Base-by-base conservation (phyloP, 345 rosid genomes). In the Rhodomyrtus tomentosa region DNA sequence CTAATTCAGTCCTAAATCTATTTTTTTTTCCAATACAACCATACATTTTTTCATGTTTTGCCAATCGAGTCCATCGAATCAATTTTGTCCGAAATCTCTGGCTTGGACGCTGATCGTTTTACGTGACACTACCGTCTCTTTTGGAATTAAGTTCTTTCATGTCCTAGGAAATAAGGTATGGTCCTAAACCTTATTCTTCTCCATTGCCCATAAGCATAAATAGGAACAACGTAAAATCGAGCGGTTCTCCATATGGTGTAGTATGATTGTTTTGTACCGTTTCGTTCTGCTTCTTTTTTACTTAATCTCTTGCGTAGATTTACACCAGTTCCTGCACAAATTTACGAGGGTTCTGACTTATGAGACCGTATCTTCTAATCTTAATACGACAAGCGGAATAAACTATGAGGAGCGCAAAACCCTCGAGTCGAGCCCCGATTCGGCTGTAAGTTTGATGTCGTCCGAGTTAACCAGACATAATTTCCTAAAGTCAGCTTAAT, bases 61-160 rank as follows among this genome's bases (percentile, higher is more conserved):
- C 50, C 4, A 49, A 49, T 11, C 11, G 14, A 49, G 50, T 49
- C 4, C 14, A 4, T 49, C 12, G 0, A 1, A 2, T 14, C 14
- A 49, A 49, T 49, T 49, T 49, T 49, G 11, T 49, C 50, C 11
- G 0, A 49, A 49, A 49, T 49, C 3, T 13, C 50, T 10, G 14
- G 11, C 1, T 0, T 49, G 4, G 1, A 49, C 12, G 3, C 8
- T 14, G 4, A 10, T 1, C 14, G 50, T 49, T 3, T 1, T 49
- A 49, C 0, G 3, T 49, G 13, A 4, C 14, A 49, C 4, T 13
- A 4, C 14, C 50, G 2, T 11, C 14, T 68, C 13, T 68, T 68
- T 68, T 36, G 45, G 45, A 68, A 36, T 25, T 36, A 25, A 68
- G 12, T 36, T 32, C 42, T 62, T 68, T 68, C 45, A 25, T 36